Evolutionary conservation across 441 rosid species (phyloP).

Genomic region (Kokia cookei): DNA sequence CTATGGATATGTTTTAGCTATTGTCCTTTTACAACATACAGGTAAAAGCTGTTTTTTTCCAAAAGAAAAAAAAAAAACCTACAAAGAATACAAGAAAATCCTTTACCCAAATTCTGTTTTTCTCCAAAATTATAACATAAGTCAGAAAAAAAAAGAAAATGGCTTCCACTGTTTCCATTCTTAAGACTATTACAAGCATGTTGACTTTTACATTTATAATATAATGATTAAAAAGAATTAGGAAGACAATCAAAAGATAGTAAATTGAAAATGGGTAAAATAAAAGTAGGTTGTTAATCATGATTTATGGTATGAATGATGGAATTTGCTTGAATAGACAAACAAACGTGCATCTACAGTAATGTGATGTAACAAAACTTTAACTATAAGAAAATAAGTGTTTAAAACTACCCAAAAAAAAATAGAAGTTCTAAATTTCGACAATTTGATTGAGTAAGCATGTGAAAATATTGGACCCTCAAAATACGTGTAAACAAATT

Average conservation of each 20-base stretch:
- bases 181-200: neutral
- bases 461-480: neutral
- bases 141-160: neutral
- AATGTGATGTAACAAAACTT: neutral
- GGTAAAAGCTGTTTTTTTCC: conserved; percentile 1
- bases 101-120: neutral
- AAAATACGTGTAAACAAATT: too few species aligned
- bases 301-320: neutral
- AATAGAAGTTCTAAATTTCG: neutral
- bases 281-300: neutral
- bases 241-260: neutral
- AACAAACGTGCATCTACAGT: neutral
- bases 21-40: conserved; percentile 3
- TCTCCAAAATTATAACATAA: neutral
- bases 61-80: neutral
- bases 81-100: neutral
- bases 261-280: neutral
- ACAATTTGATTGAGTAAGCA: neutral
- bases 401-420: too few species aligned
- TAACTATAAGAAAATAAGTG: neutral
- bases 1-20: neutral
- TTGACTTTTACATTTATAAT: neutral
- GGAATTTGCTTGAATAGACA: neutral
- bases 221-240: neutral
- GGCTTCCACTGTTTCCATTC: neutral